Conservation (phyloP, 441 rosid genomes). For the Erodium moschatum region DNA sequence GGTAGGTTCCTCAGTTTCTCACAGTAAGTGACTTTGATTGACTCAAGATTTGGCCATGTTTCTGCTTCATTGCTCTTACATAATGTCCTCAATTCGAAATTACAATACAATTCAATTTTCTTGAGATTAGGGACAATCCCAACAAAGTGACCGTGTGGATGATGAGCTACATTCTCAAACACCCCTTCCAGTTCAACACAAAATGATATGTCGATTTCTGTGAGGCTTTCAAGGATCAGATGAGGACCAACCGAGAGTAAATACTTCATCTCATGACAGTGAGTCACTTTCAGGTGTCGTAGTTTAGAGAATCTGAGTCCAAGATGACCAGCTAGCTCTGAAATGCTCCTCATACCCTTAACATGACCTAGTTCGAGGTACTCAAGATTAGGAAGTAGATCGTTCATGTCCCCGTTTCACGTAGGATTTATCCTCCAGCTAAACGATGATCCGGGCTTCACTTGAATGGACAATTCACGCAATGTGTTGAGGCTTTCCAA, state of each 20-base stretch:
- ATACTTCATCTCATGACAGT: constrained; percentile 6
- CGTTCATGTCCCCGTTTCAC: constrained; percentile 18
- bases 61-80: background rate
- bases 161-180: background rate
- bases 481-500: constrained; percentile 19
- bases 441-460: background rate
- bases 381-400: constrained; percentile 26
- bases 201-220: too few species aligned
- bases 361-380: constrained; percentile 29
- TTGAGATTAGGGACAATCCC: constrained; percentile 14
- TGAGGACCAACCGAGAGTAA: background rate
- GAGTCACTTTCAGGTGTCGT: constrained; percentile 20
- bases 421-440: constrained; percentile 18
- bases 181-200: background rate
- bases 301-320: constrained; percentile 25
- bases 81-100: constrained; percentile 15
- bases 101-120: constrained; percentile 20
- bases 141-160: background rate
- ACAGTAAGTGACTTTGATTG: constrained; percentile 21
- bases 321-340: constrained; percentile 23
- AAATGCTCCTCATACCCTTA: constrained; percentile 22
- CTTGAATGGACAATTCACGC: constrained; percentile 11
- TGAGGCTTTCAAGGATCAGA: constrained; percentile 13
- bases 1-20: constrained; percentile 19
- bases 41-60: background rate